Percentiles rank a stretch among this genome's conserved stretches.
These are phyloP conservation scores for Didymellaceae sp. DNA, from an alignment of 2,329 filamentous ascomycete species.

Conservation along the genomic window DNA sequence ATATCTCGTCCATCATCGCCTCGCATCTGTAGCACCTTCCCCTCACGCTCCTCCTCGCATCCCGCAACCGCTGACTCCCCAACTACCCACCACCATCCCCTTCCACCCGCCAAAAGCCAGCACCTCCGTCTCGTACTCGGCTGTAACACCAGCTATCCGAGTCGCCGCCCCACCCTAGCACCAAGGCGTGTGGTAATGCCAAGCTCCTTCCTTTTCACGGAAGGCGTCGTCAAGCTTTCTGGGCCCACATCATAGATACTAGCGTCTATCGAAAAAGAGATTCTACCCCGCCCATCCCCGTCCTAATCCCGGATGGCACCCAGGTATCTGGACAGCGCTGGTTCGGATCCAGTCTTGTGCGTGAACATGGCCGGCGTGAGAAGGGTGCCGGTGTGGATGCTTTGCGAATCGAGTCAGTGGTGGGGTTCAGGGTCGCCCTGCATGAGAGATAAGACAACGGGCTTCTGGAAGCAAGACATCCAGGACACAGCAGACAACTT, in stretches of 20 bases:
- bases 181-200: conserved; percentile 14
- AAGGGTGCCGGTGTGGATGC: not conserved
- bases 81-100: conserved; percentile 6
- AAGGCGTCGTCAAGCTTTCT: conserved; percentile 16
- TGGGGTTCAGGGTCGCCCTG: conserved; percentile 6
- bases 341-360: conserved; percentile 1
- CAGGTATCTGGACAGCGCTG: conserved; percentile 8
- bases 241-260: conserved; percentile 7
- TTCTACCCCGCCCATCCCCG: not conserved
- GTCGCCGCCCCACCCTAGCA: not conserved
- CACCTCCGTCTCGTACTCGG: conserved; percentile 2
- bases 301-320: not conserved
- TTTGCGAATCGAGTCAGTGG: not conserved
- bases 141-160: not conserved
- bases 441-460: not conserved
- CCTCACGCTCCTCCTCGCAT: not conserved
- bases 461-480: conserved; percentile 12
- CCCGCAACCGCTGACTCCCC: conserved; percentile 3
- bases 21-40: not conserved
- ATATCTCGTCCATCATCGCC: not conserved
- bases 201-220: conserved; percentile 14
- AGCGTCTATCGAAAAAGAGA: not conserved
- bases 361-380: not conserved
- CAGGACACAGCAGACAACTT: too few species aligned
- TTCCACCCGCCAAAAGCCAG: conserved; percentile 2